A percentile compares a stretch with the other conserved stretches of the same genome.
phyloP scores from a whole-genome alignment of 352 stramenopile genomes.

The Pythium plurisporium region DNA sequence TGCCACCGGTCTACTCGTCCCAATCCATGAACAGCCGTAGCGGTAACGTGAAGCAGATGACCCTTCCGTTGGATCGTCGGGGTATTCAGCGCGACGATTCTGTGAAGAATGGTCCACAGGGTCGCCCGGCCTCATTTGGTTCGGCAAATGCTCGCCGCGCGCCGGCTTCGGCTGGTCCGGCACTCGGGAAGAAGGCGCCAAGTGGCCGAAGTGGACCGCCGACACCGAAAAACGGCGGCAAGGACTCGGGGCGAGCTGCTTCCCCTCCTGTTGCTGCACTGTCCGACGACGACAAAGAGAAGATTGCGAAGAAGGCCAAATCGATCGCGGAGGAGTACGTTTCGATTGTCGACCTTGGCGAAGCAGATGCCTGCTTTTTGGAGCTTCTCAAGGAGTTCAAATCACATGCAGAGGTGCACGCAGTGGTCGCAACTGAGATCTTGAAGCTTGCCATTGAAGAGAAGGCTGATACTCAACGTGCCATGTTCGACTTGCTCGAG shows the following conservation, averaged over 20 bases:
- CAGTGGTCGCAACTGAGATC: slow-evolving; percentile 55
- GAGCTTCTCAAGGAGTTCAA: slow-evolving; percentile 69
- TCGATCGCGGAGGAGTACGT: slow-evolving; percentile 78
- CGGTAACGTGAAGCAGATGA: slow-evolving; percentile 19
- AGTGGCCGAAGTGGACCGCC: not conserved
- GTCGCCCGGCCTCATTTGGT: slow-evolving; percentile 26
- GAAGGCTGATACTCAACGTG: slow-evolving; percentile 43
- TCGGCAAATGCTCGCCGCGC: slow-evolving; percentile 8
- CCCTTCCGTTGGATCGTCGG: slow-evolving; percentile 16
- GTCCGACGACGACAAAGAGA: slow-evolving; percentile 54
- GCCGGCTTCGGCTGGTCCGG: slow-evolving; percentile 9
- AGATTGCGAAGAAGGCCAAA: slow-evolving; percentile 74
- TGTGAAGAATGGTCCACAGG: slow-evolving; percentile 20
- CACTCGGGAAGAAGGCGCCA: slow-evolving; percentile 6
- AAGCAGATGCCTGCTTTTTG: slow-evolving; percentile 58
- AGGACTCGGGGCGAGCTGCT: slow-evolving; percentile 1
- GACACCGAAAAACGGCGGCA: slow-evolving; percentile 4
- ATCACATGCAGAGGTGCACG: slow-evolving; percentile 47
- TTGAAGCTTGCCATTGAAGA: slow-evolving; percentile 62
- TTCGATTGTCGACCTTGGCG: slow-evolving; percentile 60
- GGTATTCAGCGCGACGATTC: slow-evolving; percentile 21
- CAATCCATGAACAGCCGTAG: slow-evolving; percentile 28
- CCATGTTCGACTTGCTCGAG: slow-evolving; percentile 67
- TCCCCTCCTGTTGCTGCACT: slow-evolving; percentile 23
- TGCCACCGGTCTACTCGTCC: slow-evolving; percentile 22